These are phyloP conservation scores for Kregervanrija delftensis DNA, from an alignment of 805 yeast species.

Conservation along the genomic window DNA sequence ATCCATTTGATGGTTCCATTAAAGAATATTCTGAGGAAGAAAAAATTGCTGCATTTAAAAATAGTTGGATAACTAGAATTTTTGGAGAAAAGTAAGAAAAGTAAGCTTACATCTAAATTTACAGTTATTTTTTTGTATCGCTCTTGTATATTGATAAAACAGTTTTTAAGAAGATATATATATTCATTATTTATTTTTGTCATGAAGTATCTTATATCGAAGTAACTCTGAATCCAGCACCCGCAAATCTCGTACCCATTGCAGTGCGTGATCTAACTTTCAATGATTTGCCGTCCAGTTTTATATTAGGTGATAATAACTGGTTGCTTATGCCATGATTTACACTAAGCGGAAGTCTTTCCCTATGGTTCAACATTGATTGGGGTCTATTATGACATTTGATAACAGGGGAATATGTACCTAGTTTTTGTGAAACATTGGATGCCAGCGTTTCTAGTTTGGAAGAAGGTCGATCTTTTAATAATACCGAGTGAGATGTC, in stretches of 20 bases:
- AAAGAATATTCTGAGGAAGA: constrained; percentile 39
- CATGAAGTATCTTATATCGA: constrained; percentile 3
- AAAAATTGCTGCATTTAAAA: constrained; percentile 28
- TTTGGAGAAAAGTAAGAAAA: constrained; percentile 38
- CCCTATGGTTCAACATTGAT: constrained; percentile 5
- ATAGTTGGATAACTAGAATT: constrained; percentile 33
- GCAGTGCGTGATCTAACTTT: constrained; percentile 5
- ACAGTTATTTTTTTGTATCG: neutral
- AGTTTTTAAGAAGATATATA: neutral
- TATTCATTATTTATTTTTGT: neutral
- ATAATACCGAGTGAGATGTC: neutral
- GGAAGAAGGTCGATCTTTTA: constrained; percentile 6
- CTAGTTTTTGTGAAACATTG: constrained; percentile 7
- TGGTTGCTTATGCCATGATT: too few species aligned
- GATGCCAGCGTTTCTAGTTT: constrained; percentile 8
- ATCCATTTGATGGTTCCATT: constrained; percentile 37
- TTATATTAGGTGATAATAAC: neutral
- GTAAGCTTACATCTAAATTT: neutral
- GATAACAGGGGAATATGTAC: constrained; percentile 8
- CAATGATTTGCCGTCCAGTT: neutral
- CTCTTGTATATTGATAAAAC: neutral
- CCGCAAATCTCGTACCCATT: constrained; percentile 1
- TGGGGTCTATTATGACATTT: neutral
- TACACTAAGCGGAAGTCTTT: neutral
- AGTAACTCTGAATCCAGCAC: constrained; percentile 1